Evolutionary conservation across 441 rosid species (phyloP).

Genomic region (Gossypium aridum): DNA sequence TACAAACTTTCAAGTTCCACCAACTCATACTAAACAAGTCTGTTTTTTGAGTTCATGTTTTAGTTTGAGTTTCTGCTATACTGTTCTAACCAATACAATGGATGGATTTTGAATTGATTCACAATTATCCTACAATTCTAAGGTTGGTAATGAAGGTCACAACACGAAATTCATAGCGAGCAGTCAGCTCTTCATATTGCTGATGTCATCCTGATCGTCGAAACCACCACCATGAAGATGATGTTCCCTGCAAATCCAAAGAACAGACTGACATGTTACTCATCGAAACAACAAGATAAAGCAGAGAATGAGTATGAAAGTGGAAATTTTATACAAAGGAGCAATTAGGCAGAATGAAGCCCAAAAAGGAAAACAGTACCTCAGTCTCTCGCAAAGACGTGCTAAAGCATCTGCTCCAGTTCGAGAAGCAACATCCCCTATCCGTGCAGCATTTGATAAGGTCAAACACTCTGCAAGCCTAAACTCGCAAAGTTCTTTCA

Average conservation of each 20-base stretch:
- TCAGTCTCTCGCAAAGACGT: slow-evolving; percentile 81
- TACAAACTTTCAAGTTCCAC: background rate
- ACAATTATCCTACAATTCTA: background rate
- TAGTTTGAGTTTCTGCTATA: background rate
- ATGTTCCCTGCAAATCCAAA: slow-evolving; percentile 59
- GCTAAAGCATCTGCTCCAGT: slow-evolving; percentile 88
- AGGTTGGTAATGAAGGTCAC: background rate
- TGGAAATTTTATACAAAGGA: background rate
- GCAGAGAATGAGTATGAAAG: background rate
- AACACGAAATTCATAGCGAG: background rate
- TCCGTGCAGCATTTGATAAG: slow-evolving; percentile 56
- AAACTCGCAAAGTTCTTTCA: slow-evolving; percentile 93
- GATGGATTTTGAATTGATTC: background rate
- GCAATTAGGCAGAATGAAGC: background rate
- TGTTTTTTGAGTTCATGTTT: background rate
- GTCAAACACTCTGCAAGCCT: slow-evolving; percentile 74
- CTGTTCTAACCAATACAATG: background rate
- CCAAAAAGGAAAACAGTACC: slow-evolving; percentile 30
- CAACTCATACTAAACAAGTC: background rate
- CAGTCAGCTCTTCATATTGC: slow-evolving; percentile 1
- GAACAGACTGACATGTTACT: background rate
- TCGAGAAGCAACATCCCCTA: slow-evolving; percentile 76
- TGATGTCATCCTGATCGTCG: slow-evolving; percentile 28
- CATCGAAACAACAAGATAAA: background rate
- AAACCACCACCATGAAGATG: slow-evolving; percentile 34